phyloP scores from a whole-genome alignment of 306 rosid species.

The Ochetophila trinervis region DNA sequence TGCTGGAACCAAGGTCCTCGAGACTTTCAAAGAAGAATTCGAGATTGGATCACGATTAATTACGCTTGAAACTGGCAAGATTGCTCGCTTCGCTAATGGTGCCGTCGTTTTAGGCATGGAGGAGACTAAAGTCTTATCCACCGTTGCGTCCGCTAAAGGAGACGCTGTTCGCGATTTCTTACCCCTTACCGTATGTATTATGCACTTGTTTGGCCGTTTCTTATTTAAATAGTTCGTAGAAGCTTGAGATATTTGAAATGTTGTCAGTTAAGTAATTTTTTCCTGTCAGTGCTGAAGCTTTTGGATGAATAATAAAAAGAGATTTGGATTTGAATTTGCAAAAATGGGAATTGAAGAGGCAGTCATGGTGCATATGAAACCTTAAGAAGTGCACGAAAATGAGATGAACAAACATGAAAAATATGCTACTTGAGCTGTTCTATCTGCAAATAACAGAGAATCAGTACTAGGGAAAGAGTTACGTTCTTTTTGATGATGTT shows the following conservation, averaged over 20 bases:
- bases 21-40: constrained; percentile 64
- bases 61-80: constrained; percentile 71
- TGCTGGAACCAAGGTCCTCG: constrained; percentile 52
- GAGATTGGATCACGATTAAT: constrained; percentile 70
- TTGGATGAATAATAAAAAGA: too few relatives aligned
- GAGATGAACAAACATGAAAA: too few relatives aligned
- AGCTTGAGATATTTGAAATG: neutral
- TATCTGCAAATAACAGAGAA: too few relatives aligned
- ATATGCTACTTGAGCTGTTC: too few relatives aligned
- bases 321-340: too few relatives aligned
- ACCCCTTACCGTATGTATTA: constrained; percentile 73
- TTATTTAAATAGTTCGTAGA: too few relatives aligned
- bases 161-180: constrained; percentile 70
- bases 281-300: neutral
- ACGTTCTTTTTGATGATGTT: too few relatives aligned
- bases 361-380: too few relatives aligned
- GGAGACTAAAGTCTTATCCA: constrained; percentile 69
- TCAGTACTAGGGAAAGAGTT: too few relatives aligned
- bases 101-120: constrained; percentile 70
- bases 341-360: neutral
- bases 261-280: neutral
- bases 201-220: neutral
- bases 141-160: constrained; percentile 63
- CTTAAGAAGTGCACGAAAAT: too few relatives aligned
- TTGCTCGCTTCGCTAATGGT: constrained; percentile 88